Percentiles rank a stretch among this genome's conserved stretches.
Conservation (phyloP, 345 rosid species). For the Noccaea caerulescens region DNA sequence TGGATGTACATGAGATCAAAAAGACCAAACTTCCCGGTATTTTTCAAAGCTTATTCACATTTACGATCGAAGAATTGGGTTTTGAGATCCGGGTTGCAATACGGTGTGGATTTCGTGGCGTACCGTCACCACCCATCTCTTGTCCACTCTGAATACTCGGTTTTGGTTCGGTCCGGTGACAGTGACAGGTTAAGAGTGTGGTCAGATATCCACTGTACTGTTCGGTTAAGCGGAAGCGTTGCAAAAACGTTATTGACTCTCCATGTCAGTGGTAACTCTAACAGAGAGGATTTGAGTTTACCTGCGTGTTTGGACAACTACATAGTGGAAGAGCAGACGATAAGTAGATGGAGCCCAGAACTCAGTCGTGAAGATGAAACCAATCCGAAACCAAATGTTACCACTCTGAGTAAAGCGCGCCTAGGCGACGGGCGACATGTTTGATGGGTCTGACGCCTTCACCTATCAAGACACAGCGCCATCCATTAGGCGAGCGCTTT, state of each 20-base stretch:
- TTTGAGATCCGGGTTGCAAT: conserved; percentile 68
- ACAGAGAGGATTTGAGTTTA: conserved; percentile 36
- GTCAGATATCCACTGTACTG: conserved; percentile 68
- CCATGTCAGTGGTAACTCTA: conserved; percentile 47
- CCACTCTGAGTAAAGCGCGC: conserved; percentile 6
- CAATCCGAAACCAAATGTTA: conserved; percentile 15
- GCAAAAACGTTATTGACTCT: conserved; percentile 72
- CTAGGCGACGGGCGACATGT: too few relatives aligned
- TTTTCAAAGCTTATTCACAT: conserved; percentile 77
- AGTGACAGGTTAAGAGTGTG: conserved; percentile 61
- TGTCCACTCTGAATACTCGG: conserved; percentile 86
- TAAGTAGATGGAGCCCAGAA: conserved; percentile 74
- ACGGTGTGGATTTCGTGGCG: conserved; percentile 80
- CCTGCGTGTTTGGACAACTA: conserved; percentile 53
- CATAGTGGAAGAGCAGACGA: conserved; percentile 57
- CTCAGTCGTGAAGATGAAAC: conserved; percentile 61
- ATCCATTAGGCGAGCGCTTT: too few relatives aligned
- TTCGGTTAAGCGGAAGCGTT: conserved; percentile 79
- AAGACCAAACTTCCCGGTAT: conserved; percentile 56
- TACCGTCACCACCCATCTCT: conserved; percentile 83
- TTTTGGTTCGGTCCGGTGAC: conserved; percentile 50
- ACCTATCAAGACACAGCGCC: too few relatives aligned
- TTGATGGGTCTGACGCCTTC: too few relatives aligned
- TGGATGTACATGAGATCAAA: conserved; percentile 62
- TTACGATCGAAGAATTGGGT: conserved; percentile 77